Evolutionary conservation across 495 filamentous ascomycete genomes (phyloP), one percentile per base, ranked within the genome.

Genomic region (Wilcoxina mikolae): DNA sequence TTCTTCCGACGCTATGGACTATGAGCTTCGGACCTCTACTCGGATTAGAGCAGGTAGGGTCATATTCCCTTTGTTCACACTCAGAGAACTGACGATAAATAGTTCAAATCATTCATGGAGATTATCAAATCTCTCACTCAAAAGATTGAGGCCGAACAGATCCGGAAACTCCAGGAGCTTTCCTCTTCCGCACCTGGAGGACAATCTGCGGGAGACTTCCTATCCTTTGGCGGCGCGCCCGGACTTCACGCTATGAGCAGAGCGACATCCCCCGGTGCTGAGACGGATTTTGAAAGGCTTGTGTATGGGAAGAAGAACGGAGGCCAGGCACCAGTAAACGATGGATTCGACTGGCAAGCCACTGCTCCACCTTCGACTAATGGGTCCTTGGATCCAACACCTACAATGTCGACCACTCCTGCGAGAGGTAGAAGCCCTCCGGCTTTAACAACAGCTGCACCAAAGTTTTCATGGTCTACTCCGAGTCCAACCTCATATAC

Each of bases 11-110:
- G 28, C 72, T 98, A 3, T 98, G 93, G 93, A 78, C 70, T 52
- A 95, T 98, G 76, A 85, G 81, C 65, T 74, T 98, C 24, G 91
- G 90, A 0, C 91, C 91, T 0, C 72, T 96, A 12, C 72, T 98
- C 5, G 80, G 94, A 60, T 74, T 96, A 3, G 71, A 79, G 17
- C 87, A 65, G 61, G 61, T 62, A 53, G n/a, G n/a, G n/a, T n/a
- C n/a, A 26, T 50, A 17, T 20, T 17, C 25, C 15, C 1, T 43
- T 2, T 35, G 45, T 17, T 15, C 18, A 22, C 23, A 39, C 0
- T 42, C 43, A 53, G 1, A 12, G 10, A 23, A n/a, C 39, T 28
- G 17, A 24, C 44, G 22, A 41, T 1, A 11, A 22, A 22, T 25
- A 95, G 68, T 98, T 96, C 67, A 80, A 85, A 58, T 69, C 76